Percentiles rank a stretch among this genome's conserved stretches.
phyloP scores from a whole-genome alignment of 2,329 filamentous ascomycete genomes.

The Thelonectria blattea region DNA sequence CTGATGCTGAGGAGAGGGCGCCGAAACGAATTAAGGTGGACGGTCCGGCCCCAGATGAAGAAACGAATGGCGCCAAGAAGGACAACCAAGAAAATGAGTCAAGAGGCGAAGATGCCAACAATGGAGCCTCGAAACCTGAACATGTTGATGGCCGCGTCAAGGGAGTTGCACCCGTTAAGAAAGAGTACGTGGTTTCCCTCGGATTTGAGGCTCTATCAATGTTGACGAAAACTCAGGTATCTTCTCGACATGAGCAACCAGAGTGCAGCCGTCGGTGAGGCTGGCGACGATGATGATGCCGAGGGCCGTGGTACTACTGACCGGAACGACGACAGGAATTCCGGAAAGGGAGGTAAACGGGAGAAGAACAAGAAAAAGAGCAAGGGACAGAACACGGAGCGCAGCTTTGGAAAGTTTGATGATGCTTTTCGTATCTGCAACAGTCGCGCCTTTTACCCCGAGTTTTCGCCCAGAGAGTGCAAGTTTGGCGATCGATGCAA shows the following conservation, averaged over 20 bases:
- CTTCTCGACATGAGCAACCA: conserved; percentile 46
- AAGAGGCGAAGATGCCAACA: conserved; percentile 27
- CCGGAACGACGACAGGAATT: conserved; percentile 63
- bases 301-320: conserved; percentile 48
- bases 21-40: conserved; percentile 67
- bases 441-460: conserved; percentile 71
- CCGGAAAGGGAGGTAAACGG: conserved; percentile 44
- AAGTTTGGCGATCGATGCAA: conserved; percentile 81
- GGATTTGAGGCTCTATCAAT: background rate
- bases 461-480: conserved; percentile 83
- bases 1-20: conserved; percentile 47
- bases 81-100: conserved; percentile 19
- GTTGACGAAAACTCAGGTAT: conserved; percentile 43
- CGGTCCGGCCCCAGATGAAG: conserved; percentile 28
- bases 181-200: conserved; percentile 61
- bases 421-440: conserved; percentile 81
- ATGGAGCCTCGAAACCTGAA: conserved; percentile 22
- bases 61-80: conserved; percentile 29
- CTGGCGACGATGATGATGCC: conserved; percentile 57
- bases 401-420: conserved; percentile 79
- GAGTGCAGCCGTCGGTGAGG: conserved; percentile 30
- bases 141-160: conserved; percentile 47
- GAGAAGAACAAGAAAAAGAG: conserved; percentile 54
- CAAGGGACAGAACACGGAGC: conserved; percentile 77
- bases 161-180: conserved; percentile 74